A percentile compares a stretch with the other conserved stretches of the same genome.
These are phyloP conservation scores for Crassisporium funariophilum DNA, from an alignment of 768 basidiomycete genomes.

Conservation along the genomic window DNA sequence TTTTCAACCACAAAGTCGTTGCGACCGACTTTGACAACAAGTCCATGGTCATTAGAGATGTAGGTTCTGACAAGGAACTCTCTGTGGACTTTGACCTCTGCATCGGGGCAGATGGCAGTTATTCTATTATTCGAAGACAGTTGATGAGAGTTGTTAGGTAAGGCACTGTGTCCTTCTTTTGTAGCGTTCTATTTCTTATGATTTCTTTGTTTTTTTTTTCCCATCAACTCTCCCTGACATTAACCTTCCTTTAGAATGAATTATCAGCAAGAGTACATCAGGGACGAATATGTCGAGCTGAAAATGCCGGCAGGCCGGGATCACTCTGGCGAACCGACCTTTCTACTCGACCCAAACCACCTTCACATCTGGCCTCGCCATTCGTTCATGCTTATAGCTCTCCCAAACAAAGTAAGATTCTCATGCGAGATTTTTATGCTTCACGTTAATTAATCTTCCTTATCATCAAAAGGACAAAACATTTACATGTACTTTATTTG, in stretches of 20 bases:
- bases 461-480: constrained; percentile 82
- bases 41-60: constrained; percentile 54
- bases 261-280: constrained; percentile 93
- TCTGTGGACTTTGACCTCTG: constrained; percentile 72
- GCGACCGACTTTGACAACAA: constrained; percentile 74
- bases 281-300: constrained; percentile 94
- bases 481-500: constrained; percentile 97
- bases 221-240: constrained; percentile 32
- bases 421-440: constrained; percentile 26
- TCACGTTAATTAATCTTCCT: constrained; percentile 31
- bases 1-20: constrained; percentile 82
- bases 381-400: constrained; percentile 98
- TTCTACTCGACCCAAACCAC: constrained; percentile 90
- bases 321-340: constrained; percentile 61
- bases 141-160: constrained; percentile 95
- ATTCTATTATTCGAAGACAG: constrained; percentile 88
- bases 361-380: constrained; percentile 99
- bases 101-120: constrained; percentile 92
- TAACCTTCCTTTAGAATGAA: constrained; percentile 69
- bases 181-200: constrained; percentile 21
- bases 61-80: constrained; percentile 41
- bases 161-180: constrained; percentile 34
- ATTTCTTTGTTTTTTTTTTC: constrained; percentile 29
- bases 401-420: constrained; percentile 86
- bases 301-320: constrained; percentile 85